Percentiles rank a stretch among this genome's conserved stretches.
These are phyloP conservation scores for Cicer yamashitae DNA, from an alignment of 306 rosid genomes.

Conservation along the genomic window DNA sequence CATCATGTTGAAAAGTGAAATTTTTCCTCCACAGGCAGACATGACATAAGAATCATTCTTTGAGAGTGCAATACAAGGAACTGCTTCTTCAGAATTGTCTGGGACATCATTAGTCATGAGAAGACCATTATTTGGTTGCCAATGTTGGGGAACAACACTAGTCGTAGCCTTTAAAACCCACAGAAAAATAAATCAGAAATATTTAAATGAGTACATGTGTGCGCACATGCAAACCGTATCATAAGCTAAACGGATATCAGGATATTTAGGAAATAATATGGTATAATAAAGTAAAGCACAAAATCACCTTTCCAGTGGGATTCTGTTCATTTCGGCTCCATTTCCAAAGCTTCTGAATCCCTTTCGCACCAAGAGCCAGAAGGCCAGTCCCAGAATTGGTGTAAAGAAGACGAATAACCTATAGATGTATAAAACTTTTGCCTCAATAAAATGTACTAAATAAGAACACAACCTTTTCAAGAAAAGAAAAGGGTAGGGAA, in stretches of 20 bases:
- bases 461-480: slow-evolving; percentile 8
- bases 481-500: slow-evolving; percentile 23
- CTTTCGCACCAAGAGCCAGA: slow-evolving; percentile 76
- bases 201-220: background rate
- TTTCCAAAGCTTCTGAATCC: slow-evolving; percentile 78
- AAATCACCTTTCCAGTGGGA: slow-evolving; percentile 58
- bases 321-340: slow-evolving; percentile 66
- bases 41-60: slow-evolving; percentile 65
- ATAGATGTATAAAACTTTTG: slow-evolving; percentile 12
- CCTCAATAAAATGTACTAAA: slow-evolving; percentile 11
- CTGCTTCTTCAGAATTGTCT: slow-evolving; percentile 48
- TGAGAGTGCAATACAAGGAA: slow-evolving; percentile 70
- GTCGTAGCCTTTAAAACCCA: slow-evolving; percentile 62
- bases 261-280: slow-evolving; percentile 16
- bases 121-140: slow-evolving; percentile 41
- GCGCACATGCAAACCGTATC: background rate
- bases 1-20: slow-evolving; percentile 57
- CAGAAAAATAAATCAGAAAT: background rate
- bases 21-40: slow-evolving; percentile 71
- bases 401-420: slow-evolving; percentile 80
- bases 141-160: slow-evolving; percentile 41
- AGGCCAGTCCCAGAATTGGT: slow-evolving; percentile 70
- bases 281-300: slow-evolving; percentile 14
- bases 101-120: slow-evolving; percentile 43
- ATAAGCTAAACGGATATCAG: slow-evolving; percentile 6